Evolutionary conservation across 106 monocot species (phyloP).

Genomic region (Apostasia ramifera): DNA sequence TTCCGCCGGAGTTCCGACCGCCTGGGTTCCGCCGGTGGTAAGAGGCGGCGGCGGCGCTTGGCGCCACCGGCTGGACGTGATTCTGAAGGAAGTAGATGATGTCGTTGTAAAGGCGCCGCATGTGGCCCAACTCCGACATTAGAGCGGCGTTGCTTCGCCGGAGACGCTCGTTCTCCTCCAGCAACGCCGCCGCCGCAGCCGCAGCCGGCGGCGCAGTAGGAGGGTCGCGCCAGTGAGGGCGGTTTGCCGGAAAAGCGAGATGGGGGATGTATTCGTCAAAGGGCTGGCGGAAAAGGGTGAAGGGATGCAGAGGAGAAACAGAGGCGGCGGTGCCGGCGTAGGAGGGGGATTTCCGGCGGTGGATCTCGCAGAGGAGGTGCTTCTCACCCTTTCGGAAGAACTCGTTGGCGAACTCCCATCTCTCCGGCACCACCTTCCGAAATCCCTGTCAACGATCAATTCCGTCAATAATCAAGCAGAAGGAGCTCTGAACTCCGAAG

Average conservation of each 20-base stretch:
- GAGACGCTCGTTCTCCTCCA: slow-evolving; percentile 46
- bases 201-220: not conserved
- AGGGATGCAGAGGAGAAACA: slow-evolving; percentile 9
- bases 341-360: slow-evolving; percentile 40
- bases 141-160: slow-evolving; percentile 39
- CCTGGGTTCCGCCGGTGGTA: not conserved
- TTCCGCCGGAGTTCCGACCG: not conserved
- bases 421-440: slow-evolving; percentile 68
- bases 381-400: slow-evolving; percentile 67
- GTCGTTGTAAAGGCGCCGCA: slow-evolving; percentile 20
- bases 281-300: slow-evolving; percentile 20
- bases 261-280: slow-evolving; percentile 16
- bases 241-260: slow-evolving; percentile 15
- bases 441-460: slow-evolving; percentile 38
- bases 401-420: slow-evolving; percentile 88
- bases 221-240: not conserved
- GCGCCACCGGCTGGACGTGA: not conserved
- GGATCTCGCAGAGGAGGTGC: slow-evolving; percentile 65
- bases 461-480: not conserved
- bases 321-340: slow-evolving; percentile 1
- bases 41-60: not conserved
- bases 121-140: slow-evolving; percentile 25
- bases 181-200: slow-evolving; percentile 12
- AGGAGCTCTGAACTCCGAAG: not conserved
- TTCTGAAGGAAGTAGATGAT: slow-evolving; percentile 13